Evolutionary conservation across 2,329 filamentous ascomycete genomes (phyloP), one percentile per base, ranked within the genome.

Genomic region (Penicillium sp.): DNA sequence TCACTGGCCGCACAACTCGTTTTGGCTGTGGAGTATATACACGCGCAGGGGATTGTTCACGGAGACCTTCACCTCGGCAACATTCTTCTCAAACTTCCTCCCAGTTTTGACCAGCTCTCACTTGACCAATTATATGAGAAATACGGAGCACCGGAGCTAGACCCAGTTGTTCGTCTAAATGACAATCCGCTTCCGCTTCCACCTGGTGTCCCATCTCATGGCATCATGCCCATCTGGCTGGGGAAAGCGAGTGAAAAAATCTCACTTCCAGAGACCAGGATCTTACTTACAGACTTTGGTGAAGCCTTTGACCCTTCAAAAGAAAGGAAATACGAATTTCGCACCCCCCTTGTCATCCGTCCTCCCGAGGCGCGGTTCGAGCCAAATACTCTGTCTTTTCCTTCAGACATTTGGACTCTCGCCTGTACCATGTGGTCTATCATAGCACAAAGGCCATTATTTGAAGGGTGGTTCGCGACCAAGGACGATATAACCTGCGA

Each of bases 341-440:
- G 59, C 59, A 67, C 58, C 22, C 63, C 61, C 45, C 60, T 63
- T 22, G 14, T 54, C 18, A 59, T 39, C 56, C 24, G 65, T 2
- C 68, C 68, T 4, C 72, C 73, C 0, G 74, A 77, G 55, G 63
- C 65, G 7, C 58, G 57, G 6, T 76, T 75, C 48, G 66, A 73
- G 31, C 67, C 68, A 14, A 53, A 49, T 6, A 63, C 14, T 1
- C 65, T 5, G 61, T 67, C 4, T 4, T 72, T 68, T 36, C 13
- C 65, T 11, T 69, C 71, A 1, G 72, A 77, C 45, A 71, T 73
- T 5, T 76, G 72, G 72, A 72, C 65, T 27, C 62, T 76, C 4
- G 68, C 64, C 0, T 75, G 68, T 47, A 55, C 64, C 0, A 71
- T 77, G 9, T 77, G 67, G 62, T 53, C 45, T 27, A 27, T 27